phyloP scores from a whole-genome alignment of 768 basidiomycete genomes.

The Suillus paluster region DNA sequence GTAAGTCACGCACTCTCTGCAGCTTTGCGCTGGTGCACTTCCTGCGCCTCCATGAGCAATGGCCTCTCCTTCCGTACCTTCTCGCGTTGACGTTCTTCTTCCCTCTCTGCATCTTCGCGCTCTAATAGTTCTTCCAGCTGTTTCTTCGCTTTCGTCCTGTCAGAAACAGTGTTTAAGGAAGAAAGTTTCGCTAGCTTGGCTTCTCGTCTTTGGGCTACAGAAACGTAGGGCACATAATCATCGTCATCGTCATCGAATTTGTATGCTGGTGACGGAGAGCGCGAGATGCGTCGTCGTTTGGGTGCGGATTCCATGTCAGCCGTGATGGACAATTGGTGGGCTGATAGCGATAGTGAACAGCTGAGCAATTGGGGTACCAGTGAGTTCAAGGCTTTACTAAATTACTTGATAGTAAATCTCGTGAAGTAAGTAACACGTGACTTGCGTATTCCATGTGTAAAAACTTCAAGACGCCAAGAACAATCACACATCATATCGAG shows the following conservation, averaged over 20 bases:
- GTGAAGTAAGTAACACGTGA: background rate
- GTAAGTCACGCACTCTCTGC: constrained; percentile 62
- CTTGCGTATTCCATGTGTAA: background rate
- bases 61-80: constrained; percentile 84
- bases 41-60: constrained; percentile 90
- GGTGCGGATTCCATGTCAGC: constrained; percentile 28
- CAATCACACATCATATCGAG: background rate
- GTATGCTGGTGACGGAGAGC: constrained; percentile 59
- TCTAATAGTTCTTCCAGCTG: constrained; percentile 62
- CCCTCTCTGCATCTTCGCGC: constrained; percentile 73
- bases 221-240: constrained; percentile 85
- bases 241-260: constrained; percentile 67
- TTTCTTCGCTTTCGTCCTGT: constrained; percentile 51
- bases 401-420: too few species aligned
- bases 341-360: background rate
- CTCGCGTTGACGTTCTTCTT: constrained; percentile 78
- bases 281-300: constrained; percentile 57
- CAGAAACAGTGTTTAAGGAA: constrained; percentile 58
- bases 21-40: constrained; percentile 85
- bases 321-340: background rate
- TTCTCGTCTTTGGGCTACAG: constrained; percentile 83
- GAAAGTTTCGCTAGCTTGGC: constrained; percentile 79
- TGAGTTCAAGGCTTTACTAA: too few species aligned
- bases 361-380: too few species aligned
- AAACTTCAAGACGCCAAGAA: too few species aligned